A percentile compares a stretch with the other conserved stretches of the same genome.
These are phyloP conservation scores for Cucurbita pepo DNA, from an alignment of 306 rosid species.

Conservation along the genomic window DNA sequence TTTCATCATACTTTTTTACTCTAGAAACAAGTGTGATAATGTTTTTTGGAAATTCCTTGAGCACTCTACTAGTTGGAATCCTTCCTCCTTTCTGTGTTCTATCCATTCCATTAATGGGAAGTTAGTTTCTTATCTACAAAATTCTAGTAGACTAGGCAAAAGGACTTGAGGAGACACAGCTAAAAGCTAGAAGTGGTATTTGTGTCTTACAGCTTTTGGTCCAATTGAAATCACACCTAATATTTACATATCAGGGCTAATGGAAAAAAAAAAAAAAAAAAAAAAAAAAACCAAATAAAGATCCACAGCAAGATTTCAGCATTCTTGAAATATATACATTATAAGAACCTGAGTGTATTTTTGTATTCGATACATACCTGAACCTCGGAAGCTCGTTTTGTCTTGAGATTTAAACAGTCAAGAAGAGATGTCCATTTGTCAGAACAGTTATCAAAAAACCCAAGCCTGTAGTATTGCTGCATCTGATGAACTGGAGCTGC, in stretches of 20 bases:
- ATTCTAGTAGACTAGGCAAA: background rate
- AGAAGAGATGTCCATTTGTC: slow-evolving; percentile 43
- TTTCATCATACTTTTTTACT: no score
- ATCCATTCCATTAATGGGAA: background rate
- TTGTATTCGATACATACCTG: slow-evolving; percentile 31
- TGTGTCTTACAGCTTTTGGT: background rate
- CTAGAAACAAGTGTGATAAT: no score
- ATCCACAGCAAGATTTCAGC: background rate
- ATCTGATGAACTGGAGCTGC: slow-evolving; percentile 88
- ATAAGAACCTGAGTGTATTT: background rate
- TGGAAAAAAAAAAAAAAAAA: no score
- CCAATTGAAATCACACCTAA: background rate
- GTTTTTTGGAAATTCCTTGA: background rate
- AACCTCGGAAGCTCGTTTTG: slow-evolving; percentile 34
- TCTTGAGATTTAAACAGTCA: slow-evolving; percentile 67
- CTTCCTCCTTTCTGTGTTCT: background rate
- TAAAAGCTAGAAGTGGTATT: background rate
- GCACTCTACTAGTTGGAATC: background rate
- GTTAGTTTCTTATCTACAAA: background rate
- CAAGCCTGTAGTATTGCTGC: slow-evolving; percentile 82
- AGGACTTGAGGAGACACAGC: background rate
- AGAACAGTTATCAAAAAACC: slow-evolving; percentile 55
- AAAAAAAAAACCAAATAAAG: no score
- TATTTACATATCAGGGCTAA: background rate
- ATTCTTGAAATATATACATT: background rate